A percentile compares a stretch with the other conserved stretches of the same genome.
Evolutionary conservation across 176 grass and related monocot genomes (phyloP).

Genomic region (Zea luxurians): DNA sequence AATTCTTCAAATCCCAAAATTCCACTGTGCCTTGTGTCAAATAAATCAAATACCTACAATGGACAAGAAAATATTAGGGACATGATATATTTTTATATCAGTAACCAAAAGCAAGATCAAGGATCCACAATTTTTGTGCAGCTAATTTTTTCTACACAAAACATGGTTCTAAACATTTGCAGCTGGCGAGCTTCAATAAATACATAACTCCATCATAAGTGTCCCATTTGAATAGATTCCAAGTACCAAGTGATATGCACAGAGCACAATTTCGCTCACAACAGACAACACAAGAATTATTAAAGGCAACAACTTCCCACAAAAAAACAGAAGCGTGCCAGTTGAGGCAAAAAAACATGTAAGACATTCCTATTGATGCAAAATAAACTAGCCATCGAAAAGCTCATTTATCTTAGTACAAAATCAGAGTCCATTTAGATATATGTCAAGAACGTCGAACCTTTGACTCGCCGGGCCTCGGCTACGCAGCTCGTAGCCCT

Average conservation of each 20-base stretch:
- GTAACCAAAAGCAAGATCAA: neutral
- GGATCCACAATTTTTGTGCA: constrained; percentile 3
- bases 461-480: too few species aligned
- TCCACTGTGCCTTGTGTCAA: constrained; percentile 92
- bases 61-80: constrained; percentile 18
- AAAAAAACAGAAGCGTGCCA: constrained; percentile 1
- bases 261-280: neutral
- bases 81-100: neutral
- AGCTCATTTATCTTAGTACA: neutral
- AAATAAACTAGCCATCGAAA: neutral
- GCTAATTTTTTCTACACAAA: constrained; percentile 3
- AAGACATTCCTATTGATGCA: neutral
- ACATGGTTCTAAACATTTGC: constrained; percentile 15
- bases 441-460: too few species aligned
- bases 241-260: constrained; percentile 21
- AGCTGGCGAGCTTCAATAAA: constrained; percentile 2
- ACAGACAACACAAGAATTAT: neutral
- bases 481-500: too few species aligned
- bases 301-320: neutral
- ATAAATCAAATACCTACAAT: constrained; percentile 90
- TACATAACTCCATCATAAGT: neutral
- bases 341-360: neutral
- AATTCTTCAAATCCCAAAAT: constrained; percentile 97
- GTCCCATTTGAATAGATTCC: neutral
- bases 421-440: constrained; percentile 7